A percentile compares a stretch with the other conserved stretches of the same genome.
phyloP scores from a whole-genome alignment of 2,329 filamentous ascomycete species.

The Scorias spongiosa region DNA sequence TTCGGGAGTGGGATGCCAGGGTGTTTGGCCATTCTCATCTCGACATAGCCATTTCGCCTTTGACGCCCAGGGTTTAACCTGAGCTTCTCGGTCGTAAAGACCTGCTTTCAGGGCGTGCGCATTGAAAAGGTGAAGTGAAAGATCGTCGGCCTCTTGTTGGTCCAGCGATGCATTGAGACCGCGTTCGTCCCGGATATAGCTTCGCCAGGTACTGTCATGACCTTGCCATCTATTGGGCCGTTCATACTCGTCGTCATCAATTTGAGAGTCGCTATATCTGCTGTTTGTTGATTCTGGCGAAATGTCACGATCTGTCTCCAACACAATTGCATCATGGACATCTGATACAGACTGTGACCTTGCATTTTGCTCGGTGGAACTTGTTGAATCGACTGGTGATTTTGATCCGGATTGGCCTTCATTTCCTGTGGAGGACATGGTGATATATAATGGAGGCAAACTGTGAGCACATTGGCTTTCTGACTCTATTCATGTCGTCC shows the following conservation, averaged over 20 bases:
- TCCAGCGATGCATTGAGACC: constrained; percentile 48
- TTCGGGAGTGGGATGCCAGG: constrained; percentile 32
- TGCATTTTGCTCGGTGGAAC: too few species aligned
- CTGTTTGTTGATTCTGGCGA: neutral
- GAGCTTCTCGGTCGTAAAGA: constrained; percentile 4
- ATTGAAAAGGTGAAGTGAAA: constrained; percentile 67
- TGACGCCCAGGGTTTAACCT: constrained; percentile 21
- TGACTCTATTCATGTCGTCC: too few species aligned
- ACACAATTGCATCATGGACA: too few species aligned
- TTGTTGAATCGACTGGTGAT: too few species aligned
- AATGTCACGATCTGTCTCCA: too few species aligned
- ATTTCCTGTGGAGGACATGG: too few species aligned
- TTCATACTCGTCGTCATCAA: constrained; percentile 3
- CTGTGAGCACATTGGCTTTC: too few species aligned
- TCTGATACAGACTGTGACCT: too few species aligned
- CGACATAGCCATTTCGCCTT: constrained; percentile 25
- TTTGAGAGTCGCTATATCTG: neutral
- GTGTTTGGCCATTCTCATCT: constrained; percentile 16
- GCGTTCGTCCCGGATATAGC: constrained; percentile 46
- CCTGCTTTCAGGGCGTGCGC: constrained; percentile 51
- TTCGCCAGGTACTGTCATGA: constrained; percentile 49
- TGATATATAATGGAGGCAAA: too few species aligned
- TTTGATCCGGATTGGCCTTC: too few species aligned
- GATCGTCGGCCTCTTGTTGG: constrained; percentile 46
- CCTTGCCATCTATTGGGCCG: constrained; percentile 57